Evolutionary conservation across 2,329 filamentous ascomycete genomes (phyloP), one percentile per base, ranked within the genome.

Genomic region (Hypoxylon sp.): DNA sequence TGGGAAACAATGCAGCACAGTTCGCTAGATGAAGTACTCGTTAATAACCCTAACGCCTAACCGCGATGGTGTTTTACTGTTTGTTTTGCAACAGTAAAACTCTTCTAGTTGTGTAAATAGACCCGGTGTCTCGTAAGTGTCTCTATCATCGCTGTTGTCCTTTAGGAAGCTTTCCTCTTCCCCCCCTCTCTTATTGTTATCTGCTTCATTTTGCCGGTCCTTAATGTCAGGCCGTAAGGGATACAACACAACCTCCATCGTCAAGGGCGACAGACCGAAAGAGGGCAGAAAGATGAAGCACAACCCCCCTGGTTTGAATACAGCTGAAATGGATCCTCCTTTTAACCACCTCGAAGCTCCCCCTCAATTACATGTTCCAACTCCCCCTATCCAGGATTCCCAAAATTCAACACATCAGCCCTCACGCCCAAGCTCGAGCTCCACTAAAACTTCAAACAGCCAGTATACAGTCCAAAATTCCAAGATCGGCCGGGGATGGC

Each of bases 201-300:
- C 11, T 34, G 37, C n/a, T 26, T 26, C 24, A 26, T 26, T 26
- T 26, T 26, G 24, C 7, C 24, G 7, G 24, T 26, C 7, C 37
- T 7, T 19, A 7, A 41, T 41, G 37, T n/a, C 54, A 30, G 46
- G 54, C 24, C 54, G 54, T 11, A 49, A 49, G 15, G 54, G 54
- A 6, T 49, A 50, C 17, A 34, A 57, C 15, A n/a, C 50, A 22
- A 43, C 54, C 24, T 43, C 39, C 22, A 20, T 50, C 17, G n/a
- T 10, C 8, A 57, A 22, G 34, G n/a, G 17, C 37, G 4, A 13
- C 37, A 41, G 37, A 41, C 37, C n/a, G 8, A n/a, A 41, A n/a
- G 6, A 19, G n/a, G 10, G 37, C 5, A n/a, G 19, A 19, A 10
- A 41, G 7, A 19, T 19, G n/a, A n/a, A 41, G n/a, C 15, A 41